Evolutionary conservation across 2,329 filamentous ascomycete species (phyloP).

Genomic region (Fusarium lyarnte): DNA sequence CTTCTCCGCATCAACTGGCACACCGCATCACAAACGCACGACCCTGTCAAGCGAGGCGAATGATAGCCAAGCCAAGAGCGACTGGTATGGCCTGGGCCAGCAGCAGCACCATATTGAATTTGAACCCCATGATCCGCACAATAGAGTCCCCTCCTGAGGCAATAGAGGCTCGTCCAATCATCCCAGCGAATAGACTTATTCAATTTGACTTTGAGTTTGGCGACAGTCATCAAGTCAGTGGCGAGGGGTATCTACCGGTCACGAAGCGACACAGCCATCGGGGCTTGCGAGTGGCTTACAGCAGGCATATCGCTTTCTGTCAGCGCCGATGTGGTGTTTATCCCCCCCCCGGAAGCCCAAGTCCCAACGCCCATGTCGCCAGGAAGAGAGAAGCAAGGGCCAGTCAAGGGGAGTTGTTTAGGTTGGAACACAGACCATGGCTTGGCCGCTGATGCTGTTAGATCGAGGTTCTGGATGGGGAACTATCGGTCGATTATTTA

Average conservation of each 20-base stretch:
- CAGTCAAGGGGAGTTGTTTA: neutral
- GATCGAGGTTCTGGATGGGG: slow-evolving; percentile 17
- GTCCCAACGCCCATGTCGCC: slow-evolving; percentile 10
- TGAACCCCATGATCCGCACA: slow-evolving; percentile 14
- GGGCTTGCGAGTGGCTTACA: slow-evolving; percentile 28
- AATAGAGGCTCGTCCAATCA: neutral
- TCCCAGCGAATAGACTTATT: slow-evolving; percentile 8
- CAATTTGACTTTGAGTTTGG: neutral
- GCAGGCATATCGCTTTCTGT: neutral
- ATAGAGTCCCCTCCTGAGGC: slow-evolving; percentile 5
- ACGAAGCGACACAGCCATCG: slow-evolving; percentile 1
- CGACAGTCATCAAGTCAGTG: neutral
- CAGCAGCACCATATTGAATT: slow-evolving; percentile 6
- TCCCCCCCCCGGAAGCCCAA: neutral
- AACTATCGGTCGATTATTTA: slow-evolving; percentile 23
- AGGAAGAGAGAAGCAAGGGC: slow-evolving; percentile 8
- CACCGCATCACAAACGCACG: slow-evolving; percentile 27
- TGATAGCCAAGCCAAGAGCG: slow-evolving; percentile 23
- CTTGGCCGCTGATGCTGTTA: slow-evolving; percentile 5
- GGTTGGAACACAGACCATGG: slow-evolving; percentile 23
- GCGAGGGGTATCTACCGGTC: neutral
- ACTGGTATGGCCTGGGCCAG: slow-evolving; percentile 17
- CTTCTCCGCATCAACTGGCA: slow-evolving; percentile 17
- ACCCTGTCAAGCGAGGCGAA: slow-evolving; percentile 14
- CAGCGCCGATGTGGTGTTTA: neutral